Conservation (phyloP, 2,329 filamentous ascomycete genomes). For the Aspergillus costaricaensis region DNA sequence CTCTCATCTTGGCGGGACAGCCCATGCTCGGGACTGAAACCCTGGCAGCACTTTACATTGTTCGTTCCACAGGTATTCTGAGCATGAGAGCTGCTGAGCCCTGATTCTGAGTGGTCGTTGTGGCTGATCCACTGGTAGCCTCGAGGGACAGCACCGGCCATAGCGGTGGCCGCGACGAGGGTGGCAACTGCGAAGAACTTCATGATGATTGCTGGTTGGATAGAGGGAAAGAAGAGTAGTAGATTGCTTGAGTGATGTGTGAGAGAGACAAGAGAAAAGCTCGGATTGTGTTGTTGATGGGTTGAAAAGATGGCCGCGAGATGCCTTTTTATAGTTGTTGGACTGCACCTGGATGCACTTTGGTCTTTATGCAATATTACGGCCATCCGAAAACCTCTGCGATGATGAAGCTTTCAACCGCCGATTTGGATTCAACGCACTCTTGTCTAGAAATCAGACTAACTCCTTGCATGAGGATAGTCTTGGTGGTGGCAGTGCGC, state of each 20-base stretch:
- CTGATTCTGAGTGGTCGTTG: neutral
- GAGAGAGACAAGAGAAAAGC: neutral
- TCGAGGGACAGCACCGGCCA: conserved; percentile 8
- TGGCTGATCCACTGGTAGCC: neutral
- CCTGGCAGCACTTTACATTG: neutral
- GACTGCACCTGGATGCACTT: no score
- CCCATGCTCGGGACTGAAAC: neutral
- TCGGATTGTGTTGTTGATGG: conserved; percentile 6
- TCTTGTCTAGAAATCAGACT: no score
- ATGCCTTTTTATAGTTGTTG: no score
- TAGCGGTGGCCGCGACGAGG: conserved; percentile 22
- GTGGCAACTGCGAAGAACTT: conserved; percentile 29
- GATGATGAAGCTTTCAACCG: no score
- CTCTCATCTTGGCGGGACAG: neutral
- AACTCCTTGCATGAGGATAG: no score
- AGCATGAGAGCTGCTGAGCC: conserved; percentile 9
- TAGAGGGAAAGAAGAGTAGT: neutral
- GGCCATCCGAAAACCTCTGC: no score
- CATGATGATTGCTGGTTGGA: conserved; percentile 24
- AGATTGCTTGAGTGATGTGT: no score
- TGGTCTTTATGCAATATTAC: no score
- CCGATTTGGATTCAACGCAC: no score
- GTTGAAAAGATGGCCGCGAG: neutral
- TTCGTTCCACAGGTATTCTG: conserved; percentile 8
- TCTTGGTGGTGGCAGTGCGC: no score